A percentile compares a stretch with the other conserved stretches of the same genome.
These are phyloP conservation scores for Penicillium concentricum DNA, from an alignment of 2,329 filamentous ascomycete genomes.

Conservation along the genomic window DNA sequence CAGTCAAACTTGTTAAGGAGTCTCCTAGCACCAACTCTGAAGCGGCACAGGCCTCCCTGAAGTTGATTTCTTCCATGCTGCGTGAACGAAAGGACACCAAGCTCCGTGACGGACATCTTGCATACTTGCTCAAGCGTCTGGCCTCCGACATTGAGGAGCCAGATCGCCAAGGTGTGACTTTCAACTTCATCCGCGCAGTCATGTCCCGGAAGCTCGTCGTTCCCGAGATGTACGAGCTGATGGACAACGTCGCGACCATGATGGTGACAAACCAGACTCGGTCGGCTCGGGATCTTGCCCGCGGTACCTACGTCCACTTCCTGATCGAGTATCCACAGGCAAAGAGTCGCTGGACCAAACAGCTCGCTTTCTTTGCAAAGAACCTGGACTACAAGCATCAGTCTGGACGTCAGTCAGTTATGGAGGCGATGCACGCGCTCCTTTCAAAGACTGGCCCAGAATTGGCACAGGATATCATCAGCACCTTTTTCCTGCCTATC, in stretches of 20 bases:
- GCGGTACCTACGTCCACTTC: constrained; percentile 91
- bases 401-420: constrained; percentile 84
- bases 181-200: constrained; percentile 88
- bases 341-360: constrained; percentile 83
- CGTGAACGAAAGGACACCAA: constrained; percentile 74
- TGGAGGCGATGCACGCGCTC: constrained; percentile 87
- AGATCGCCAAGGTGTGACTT: constrained; percentile 86
- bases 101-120: constrained; percentile 77
- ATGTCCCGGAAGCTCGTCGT: constrained; percentile 83
- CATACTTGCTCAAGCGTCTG: constrained; percentile 76
- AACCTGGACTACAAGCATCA: constrained; percentile 90
- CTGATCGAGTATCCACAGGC: constrained; percentile 91
- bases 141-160: constrained; percentile 90
- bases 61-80: constrained; percentile 80
- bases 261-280: constrained; percentile 97
- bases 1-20: constrained; percentile 74
- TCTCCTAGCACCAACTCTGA: constrained; percentile 79
- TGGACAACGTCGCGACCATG: constrained; percentile 83
- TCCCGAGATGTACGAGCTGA: constrained; percentile 82
- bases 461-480: constrained; percentile 76
- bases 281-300: constrained; percentile 79
- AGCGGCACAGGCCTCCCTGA: constrained; percentile 81
- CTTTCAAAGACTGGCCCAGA: constrained; percentile 80
- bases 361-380: constrained; percentile 81
- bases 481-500: constrained; percentile 80